Evolutionary conservation across 73 alveolate species (phyloP).

Genomic region (Blepharisma japonicum): DNA sequence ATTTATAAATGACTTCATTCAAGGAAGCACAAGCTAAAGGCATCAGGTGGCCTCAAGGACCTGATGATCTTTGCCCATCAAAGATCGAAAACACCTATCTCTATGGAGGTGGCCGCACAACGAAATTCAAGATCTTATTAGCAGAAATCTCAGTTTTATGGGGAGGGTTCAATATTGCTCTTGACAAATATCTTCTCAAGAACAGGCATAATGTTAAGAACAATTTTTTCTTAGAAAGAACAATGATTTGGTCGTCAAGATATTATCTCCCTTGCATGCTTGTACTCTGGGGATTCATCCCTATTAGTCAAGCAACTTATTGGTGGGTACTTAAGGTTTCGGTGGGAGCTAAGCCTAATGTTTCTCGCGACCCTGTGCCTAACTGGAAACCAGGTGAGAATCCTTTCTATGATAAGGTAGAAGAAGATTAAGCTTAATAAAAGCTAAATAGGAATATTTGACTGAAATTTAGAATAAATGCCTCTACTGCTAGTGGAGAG

Average conservation of each 20-base stretch:
- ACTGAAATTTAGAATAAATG: no score
- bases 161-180: conserved; percentile 5
- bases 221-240: conserved; percentile 16
- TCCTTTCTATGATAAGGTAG: no score
- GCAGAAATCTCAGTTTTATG: conserved; percentile 26
- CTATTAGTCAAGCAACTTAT: background rate
- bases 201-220: background rate
- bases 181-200: conserved; percentile 20
- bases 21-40: conserved; percentile 29
- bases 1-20: conserved; percentile 16
- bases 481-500: no score
- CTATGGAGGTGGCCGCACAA: conserved; percentile 31
- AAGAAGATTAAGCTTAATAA: no score
- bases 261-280: background rate
- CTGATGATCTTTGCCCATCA: conserved; percentile 30
- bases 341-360: conserved; percentile 18
- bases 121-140: background rate
- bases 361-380: conserved; percentile 12
- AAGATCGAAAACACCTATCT: conserved; percentile 7
- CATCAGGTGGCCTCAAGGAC: conserved; percentile 27
- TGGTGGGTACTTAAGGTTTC: conserved; percentile 15
- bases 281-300: background rate
- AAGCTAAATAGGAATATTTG: no score
- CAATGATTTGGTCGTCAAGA: background rate
- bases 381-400: conserved; percentile 14